Percentiles rank a stretch among this genome's conserved stretches.
These are phyloP conservation scores for Xylaria acuta DNA, from an alignment of 495 filamentous ascomycete genomes.

Conservation along the genomic window DNA sequence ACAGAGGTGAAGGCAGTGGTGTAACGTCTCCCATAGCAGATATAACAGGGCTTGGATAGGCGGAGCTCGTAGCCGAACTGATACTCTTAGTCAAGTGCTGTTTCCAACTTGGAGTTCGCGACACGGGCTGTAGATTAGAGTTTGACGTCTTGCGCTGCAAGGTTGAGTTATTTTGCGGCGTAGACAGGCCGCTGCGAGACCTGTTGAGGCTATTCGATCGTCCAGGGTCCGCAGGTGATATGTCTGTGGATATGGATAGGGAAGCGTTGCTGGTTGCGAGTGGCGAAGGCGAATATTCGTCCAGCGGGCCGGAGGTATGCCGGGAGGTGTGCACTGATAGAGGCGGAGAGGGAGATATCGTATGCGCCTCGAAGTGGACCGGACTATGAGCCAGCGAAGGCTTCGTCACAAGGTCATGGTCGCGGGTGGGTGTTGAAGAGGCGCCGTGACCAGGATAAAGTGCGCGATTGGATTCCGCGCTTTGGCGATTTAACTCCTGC, in stretches of 20 bases:
- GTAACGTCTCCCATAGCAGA: slow-evolving; percentile 89
- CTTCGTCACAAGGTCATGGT: slow-evolving; percentile 32
- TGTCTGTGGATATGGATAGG: slow-evolving; percentile 47
- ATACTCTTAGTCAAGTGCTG: slow-evolving; percentile 44
- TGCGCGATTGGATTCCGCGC: slow-evolving; percentile 28
- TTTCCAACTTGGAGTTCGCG: slow-evolving; percentile 57
- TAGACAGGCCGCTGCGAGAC: slow-evolving; percentile 34
- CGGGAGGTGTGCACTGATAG: slow-evolving; percentile 28
- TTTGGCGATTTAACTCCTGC: slow-evolving; percentile 37
- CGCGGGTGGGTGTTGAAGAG: slow-evolving; percentile 15
- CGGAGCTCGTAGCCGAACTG: slow-evolving; percentile 52
- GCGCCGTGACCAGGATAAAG: slow-evolving; percentile 14
- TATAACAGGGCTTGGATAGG: slow-evolving; percentile 66
- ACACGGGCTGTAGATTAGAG: slow-evolving; percentile 50
- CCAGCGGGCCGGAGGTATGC: slow-evolving; percentile 27
- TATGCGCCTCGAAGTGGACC: slow-evolving; percentile 39
- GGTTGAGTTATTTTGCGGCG: slow-evolving; percentile 37
- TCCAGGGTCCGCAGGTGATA: slow-evolving; percentile 33
- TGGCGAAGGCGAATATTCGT: slow-evolving; percentile 32
- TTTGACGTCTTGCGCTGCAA: slow-evolving; percentile 50
- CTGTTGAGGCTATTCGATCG: slow-evolving; percentile 38
- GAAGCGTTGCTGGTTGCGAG: slow-evolving; percentile 30
- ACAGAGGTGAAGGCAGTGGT: slow-evolving; percentile 87
- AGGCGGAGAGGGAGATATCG: slow-evolving; percentile 38
- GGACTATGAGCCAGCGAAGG: slow-evolving; percentile 26